Evolutionary conservation across 306 rosid genomes (phyloP).

Genomic region (Lupinus albus): DNA sequence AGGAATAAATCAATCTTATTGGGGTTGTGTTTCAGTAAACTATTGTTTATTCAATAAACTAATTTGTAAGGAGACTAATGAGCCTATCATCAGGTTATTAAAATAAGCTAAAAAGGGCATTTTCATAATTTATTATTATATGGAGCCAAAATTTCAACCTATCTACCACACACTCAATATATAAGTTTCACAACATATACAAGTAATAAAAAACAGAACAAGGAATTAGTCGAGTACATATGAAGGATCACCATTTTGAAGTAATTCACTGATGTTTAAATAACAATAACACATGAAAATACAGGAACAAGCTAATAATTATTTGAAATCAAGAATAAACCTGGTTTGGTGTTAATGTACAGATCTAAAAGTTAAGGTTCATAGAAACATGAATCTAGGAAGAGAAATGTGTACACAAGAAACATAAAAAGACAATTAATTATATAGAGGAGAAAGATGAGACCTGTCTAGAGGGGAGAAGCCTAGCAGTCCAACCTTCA

Average conservation of each 20-base stretch:
- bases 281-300: not conserved
- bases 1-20: not conserved
- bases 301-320: not conserved
- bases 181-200: not conserved
- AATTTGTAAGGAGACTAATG: too few relatives aligned
- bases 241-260: not conserved
- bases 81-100: too few relatives aligned
- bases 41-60: too few relatives aligned
- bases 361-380: not conserved
- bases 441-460: too few relatives aligned
- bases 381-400: not conserved
- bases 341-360: not conserved
- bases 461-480: too few relatives aligned
- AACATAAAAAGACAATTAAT: too few relatives aligned
- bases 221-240: not conserved
- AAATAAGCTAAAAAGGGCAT: too few relatives aligned
- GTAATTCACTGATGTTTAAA: not conserved
- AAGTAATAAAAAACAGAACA: not conserved
- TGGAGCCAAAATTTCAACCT: slow-evolving; percentile 2
- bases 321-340: not conserved
- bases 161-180: not conserved
- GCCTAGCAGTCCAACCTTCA: too few relatives aligned
- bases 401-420: too few relatives aligned
- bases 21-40: too few relatives aligned
- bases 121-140: not conserved